Conservation (phyloP, 2,329 filamentous ascomycete genomes). For the Harringtonia lauricola region DNA sequence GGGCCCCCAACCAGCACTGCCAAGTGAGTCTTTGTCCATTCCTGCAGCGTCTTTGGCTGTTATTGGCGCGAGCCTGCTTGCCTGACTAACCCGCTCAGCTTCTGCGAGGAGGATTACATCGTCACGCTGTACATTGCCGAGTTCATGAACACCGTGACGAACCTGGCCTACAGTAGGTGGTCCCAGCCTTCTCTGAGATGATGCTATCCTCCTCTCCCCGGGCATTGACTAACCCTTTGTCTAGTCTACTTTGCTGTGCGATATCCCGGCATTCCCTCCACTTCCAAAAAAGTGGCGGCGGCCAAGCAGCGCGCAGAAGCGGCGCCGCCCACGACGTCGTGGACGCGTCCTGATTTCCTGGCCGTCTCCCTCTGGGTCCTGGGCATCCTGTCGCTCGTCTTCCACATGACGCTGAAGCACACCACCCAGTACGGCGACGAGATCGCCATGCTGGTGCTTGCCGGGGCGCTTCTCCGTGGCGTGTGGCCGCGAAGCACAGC, state of each 20-base stretch:
- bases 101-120: conserved; percentile 38
- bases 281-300: not conserved
- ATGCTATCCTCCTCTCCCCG: not conserved
- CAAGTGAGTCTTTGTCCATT: conserved; percentile 14
- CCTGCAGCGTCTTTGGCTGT: no score
- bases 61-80: not conserved
- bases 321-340: not conserved
- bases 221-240: not conserved
- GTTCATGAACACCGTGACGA: conserved; percentile 41
- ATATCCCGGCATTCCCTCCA: conserved; percentile 21
- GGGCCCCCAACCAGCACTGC: conserved; percentile 19
- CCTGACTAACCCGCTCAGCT: conserved; percentile 11
- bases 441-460: conserved; percentile 45
- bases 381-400: conserved; percentile 30
- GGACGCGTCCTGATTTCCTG: conserved; percentile 25
- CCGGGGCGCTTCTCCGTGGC: conserved; percentile 39
- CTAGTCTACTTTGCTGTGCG: conserved; percentile 30
- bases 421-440: conserved; percentile 39
- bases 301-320: not conserved
- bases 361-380: conserved; percentile 28
- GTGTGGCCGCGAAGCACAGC: conserved; percentile 32
- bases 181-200: not conserved
- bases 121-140: conserved; percentile 40
- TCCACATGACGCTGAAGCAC: conserved; percentile 33
- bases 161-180: conserved; percentile 32